These are phyloP conservation scores for Pythium folliculosum DNA, from an alignment of 352 stramenopile species.

Conservation along the genomic window DNA sequence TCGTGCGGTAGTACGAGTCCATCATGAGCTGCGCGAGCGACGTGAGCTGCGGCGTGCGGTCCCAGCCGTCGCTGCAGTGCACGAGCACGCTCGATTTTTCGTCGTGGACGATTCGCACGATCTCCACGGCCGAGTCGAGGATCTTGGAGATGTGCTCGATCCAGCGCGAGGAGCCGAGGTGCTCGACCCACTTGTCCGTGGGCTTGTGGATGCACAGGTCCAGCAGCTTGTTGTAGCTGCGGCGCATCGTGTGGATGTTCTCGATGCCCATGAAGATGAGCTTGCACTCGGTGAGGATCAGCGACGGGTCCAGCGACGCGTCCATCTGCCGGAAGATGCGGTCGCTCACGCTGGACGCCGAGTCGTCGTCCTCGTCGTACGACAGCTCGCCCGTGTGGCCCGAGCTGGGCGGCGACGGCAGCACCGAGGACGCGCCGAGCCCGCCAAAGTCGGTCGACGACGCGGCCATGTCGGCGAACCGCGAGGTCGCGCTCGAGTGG, in stretches of 20 bases:
- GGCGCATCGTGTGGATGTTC: constrained; percentile 93
- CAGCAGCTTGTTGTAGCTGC: constrained; percentile 77
- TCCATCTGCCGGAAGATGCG: constrained; percentile 18
- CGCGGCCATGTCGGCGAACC: constrained; percentile 60
- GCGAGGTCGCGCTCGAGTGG: constrained; percentile 55
- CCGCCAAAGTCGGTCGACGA: constrained; percentile 30
- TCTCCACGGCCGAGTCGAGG: constrained; percentile 80
- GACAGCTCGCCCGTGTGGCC: constrained; percentile 7
- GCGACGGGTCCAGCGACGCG: constrained; percentile 28
- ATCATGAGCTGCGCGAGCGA: constrained; percentile 85
- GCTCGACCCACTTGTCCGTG: constrained; percentile 82
- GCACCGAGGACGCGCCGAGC: constrained; percentile 28
- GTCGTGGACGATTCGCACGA: constrained; percentile 76
- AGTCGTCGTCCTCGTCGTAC: constrained; percentile 29
- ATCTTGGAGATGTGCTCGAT: constrained; percentile 80
- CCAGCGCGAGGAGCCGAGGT: constrained; percentile 72
- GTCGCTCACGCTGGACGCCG: constrained; percentile 26
- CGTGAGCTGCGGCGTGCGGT: constrained; percentile 96
- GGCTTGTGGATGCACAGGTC: constrained; percentile 66
- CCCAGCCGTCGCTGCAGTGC: constrained; percentile 99
- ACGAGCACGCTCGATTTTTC: constrained; percentile 93
- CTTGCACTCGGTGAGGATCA: constrained; percentile 80
- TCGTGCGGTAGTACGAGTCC: constrained; percentile 90
- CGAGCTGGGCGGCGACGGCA: constrained; percentile 21
- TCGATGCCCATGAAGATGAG: constrained; percentile 91